Evolutionary conservation across 202 grass and related monocot species (phyloP).

Genomic region (Dendrocalamus latiflorus): DNA sequence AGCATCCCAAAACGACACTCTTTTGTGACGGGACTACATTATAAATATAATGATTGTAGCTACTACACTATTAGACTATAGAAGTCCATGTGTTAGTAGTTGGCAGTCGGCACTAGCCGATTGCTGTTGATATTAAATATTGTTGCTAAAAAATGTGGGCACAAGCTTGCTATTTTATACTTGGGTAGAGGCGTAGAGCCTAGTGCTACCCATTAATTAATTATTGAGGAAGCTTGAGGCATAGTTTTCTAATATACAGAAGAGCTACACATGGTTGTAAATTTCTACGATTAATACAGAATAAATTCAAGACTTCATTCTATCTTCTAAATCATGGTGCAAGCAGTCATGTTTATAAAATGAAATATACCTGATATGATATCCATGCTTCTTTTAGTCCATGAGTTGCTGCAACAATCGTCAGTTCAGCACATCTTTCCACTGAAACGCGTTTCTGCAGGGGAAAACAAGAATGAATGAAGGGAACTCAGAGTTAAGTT

Average conservation of each 20-base stretch:
- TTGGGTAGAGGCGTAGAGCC: too few species aligned
- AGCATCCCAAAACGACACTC: neutral
- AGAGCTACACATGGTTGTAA: too few species aligned
- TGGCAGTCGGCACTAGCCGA: neutral
- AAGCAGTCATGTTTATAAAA: conserved; percentile 14
- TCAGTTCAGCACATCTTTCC: conserved; percentile 90
- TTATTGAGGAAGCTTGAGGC: too few species aligned
- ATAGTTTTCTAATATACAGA: too few species aligned
- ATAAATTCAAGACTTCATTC: too few species aligned
- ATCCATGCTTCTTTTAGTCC: conserved; percentile 97
- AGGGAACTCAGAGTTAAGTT: neutral
- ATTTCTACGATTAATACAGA: too few species aligned
- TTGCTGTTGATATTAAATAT: neutral
- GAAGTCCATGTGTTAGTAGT: neutral
- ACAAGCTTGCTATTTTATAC: neutral
- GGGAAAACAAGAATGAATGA: conserved; percentile 4
- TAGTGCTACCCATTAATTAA: too few species aligned
- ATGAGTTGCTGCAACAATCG: conserved; percentile 85
- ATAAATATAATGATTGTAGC: neutral
- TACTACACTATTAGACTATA: too few species aligned
- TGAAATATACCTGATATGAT: conserved; percentile 79
- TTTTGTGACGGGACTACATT: neutral
- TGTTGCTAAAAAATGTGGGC: neutral
- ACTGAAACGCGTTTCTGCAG: conserved; percentile 71
- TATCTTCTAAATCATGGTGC: neutral